Evolutionary conservation across 2,329 filamentous ascomycete species (phyloP), one percentile per base, ranked within the genome.

Genomic region (Aspergillus awamori): DNA sequence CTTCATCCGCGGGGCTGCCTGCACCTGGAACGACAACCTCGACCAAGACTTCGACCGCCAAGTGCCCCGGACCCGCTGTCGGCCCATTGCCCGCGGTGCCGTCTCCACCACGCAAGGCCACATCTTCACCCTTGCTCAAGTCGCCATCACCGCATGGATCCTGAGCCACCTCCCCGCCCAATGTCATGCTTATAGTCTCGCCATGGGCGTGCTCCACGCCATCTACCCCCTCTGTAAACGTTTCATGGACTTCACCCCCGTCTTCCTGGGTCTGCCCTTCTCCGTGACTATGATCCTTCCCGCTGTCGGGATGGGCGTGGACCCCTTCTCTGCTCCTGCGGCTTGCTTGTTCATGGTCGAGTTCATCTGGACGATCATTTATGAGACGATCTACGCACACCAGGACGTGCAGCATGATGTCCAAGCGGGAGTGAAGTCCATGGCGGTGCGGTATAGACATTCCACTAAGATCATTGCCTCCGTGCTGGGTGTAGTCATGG

Each of bases 21-120:
- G 93, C 76, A 90, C 90, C 17, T 92, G 96, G 78, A 96, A 96
- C 74, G 93, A 97, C 74, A 86, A 96, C 54, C 93, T 92, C 90
- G 93, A 96, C 76, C 87, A 91, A 58, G 90, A 95, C 68, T 87
- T 96, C 15, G 93, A 97, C 76, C 89, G 90, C 6, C 86, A 92
- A 64, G 92, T 96, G 13, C 78, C 84, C 1, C 86, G 93, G 52
- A 96, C 91, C 5, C 86, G 89, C 13, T 81, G 92, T 33, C 88
- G 93, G 15, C 93, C 93, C 3, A 90, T 97, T 63, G 92, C 93
- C 1, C 86, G 93, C 11, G 85, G 90, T 36, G 92, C 92, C 56
- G 80, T 96, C 54, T 88, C 86, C 2, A 90, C 91, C 0, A 83
- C 86, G 68, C 81, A 87, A n/a, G 92, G 87, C 2, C 76, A 95